These are phyloP conservation scores for Zygoascus bituminiphila DNA, from an alignment of 805 yeast genomes.

Conservation along the genomic window DNA sequence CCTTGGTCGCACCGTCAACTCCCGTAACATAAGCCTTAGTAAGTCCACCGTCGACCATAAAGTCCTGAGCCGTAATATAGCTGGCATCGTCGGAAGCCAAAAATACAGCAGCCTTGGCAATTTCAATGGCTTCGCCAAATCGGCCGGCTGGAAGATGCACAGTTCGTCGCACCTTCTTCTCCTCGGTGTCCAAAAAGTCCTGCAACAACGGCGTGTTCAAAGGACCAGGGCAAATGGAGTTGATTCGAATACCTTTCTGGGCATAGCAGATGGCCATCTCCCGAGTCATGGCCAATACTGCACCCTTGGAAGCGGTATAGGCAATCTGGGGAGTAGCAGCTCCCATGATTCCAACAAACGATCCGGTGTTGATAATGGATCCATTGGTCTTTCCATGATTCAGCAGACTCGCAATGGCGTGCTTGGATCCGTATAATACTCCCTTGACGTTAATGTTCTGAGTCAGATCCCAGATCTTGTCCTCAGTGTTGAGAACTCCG, in stretches of 20 bases:
- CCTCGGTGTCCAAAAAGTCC: slow-evolving; percentile 47
- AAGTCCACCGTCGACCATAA: slow-evolving; percentile 50
- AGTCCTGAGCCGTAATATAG: slow-evolving; percentile 53
- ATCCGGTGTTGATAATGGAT: slow-evolving; percentile 32
- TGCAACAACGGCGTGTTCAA: slow-evolving; percentile 54
- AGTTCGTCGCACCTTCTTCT: slow-evolving; percentile 36
- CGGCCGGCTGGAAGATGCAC: slow-evolving; percentile 44
- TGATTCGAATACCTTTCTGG: slow-evolving; percentile 44
- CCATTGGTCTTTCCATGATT: slow-evolving; percentile 23
- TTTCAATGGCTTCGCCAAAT: slow-evolving; percentile 59
- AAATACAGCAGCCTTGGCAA: slow-evolving; percentile 51
- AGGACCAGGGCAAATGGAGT: slow-evolving; percentile 53
- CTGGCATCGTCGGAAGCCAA: slow-evolving; percentile 44
- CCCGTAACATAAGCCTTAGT: slow-evolving; percentile 28
- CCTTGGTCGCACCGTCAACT: slow-evolving; percentile 18
- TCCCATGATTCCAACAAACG: slow-evolving; percentile 31
- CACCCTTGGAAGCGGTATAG: slow-evolving; percentile 34
- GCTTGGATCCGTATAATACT: slow-evolving; percentile 30
- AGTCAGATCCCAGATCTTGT: slow-evolving; percentile 31
- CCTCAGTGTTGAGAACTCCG: slow-evolving; percentile 28
- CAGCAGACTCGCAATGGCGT: slow-evolving; percentile 29
- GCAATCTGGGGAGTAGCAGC: slow-evolving; percentile 35
- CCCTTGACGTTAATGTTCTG: slow-evolving; percentile 32
- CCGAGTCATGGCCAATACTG: slow-evolving; percentile 30
- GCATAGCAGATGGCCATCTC: slow-evolving; percentile 55